Base-by-base conservation (phyloP, 129 eudicot genomes). In the Kitagawia praeruptora region DNA sequence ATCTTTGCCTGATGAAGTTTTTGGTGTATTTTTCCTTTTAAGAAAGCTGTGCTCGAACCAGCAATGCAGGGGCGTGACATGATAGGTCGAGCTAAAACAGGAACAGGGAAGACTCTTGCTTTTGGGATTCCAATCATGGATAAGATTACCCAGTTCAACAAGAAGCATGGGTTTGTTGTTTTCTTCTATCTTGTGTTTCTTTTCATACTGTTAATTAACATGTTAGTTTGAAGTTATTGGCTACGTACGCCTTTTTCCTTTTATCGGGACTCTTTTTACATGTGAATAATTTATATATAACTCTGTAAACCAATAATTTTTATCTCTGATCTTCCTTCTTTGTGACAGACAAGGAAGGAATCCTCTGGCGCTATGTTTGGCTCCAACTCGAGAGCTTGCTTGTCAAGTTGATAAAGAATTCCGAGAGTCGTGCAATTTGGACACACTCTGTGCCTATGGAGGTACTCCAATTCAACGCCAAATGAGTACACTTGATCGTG, bases 51-150 rank as follows among this genome's bases (percentile, higher is more conserved):
- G 42, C 81, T 95, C 51, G 97, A 90, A 61, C 98, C 98, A 40
- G 97, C 98, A n/a, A 95, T 92, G 97, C 89, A 90, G 80, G 98
- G 98, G 44, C 92, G 89, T 19, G 98, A 95, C 82, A 87, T 95
- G 97, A 92, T 95, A 37, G 98, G 97, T 2, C 94, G 98, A 79
- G 98, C 98, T 78, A 88, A 87, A 74, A 95, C 98, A 3, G 98
- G 98, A 77, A 93, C 98, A 40, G 98, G 98, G 67, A 93, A 93
- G 86, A 93, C 98, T 41, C 92, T 95, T 58, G 98, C 98, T 82
- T 95, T 95, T 85, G 98, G 98, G 67, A 92, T 95, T 75, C 98
- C 98, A 3, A 86, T 95, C 80, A 72, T 95, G 89, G 97, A 95
- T 81, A 92, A 95, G 73, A 95, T 95, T 40, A 89, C 87, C 31